Evolutionary conservation across 1,139 yeast genomes (phyloP), one percentile per base, ranked within the genome.

Genomic region (Saccharomyces hybrid): DNA sequence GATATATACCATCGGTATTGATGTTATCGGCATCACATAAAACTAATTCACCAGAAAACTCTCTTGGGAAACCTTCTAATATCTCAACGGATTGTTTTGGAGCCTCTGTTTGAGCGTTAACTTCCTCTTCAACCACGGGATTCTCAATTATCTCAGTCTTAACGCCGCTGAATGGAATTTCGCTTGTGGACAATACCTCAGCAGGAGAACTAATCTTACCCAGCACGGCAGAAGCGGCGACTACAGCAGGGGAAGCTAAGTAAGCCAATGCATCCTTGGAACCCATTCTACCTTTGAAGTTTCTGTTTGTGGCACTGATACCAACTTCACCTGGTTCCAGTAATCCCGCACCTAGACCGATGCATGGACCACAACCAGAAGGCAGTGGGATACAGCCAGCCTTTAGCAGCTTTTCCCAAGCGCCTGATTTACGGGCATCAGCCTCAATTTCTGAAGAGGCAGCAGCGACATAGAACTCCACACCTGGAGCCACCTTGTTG

Each of bases 281-380:
- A 5, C 99, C 99, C 99, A 93, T 93, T 76, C 99, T 84, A 56
- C 99, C 99, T 75, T 95, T 95, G 79, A 93, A 93, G 73, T 93
- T 93, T 76, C 99, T 83, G 76, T 93, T 93, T 7, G 99, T 95
- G 56, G 99, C 99, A 62, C 97, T 88, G 66, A 93, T 95, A 60
- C 99, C 99, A 56, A 95, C 95, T 72, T 93, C 97, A 49, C 99
- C 99, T 50, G 89, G 93, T 72, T 93, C 84, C 64, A 93, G 78
- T 59, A 93, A 77, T 52, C 99, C 99, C 42, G 95, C 79, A 58
- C 99, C 99, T 56, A 93, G 79, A 48, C 99, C 99, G 67, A 93
- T 93, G 76, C 99, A 93, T 42, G 99, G 99, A 50, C 99, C 99
- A 75, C 99, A 93, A 26, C 99, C 99, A 20, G 99, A 96, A 16